phyloP scores from a whole-genome alignment of 2,329 filamentous ascomycete species.

The Cryphonectria carpinicola region DNA sequence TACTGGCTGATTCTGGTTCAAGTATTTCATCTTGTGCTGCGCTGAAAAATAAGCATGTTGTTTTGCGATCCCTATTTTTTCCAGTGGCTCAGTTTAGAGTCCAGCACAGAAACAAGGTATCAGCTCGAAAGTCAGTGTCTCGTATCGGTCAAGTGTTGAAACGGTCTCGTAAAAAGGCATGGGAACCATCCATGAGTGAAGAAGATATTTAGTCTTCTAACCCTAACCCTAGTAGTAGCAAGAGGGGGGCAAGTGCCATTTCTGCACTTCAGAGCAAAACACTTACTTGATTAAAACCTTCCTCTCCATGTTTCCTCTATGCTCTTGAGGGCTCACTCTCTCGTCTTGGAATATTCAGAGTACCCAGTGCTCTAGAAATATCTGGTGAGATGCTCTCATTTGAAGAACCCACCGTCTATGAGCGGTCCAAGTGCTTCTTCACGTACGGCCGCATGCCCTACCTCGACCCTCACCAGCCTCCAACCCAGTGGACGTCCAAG shows the following conservation, averaged over 20 bases:
- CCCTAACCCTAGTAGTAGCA: conserved; percentile 4
- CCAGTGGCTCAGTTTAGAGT: not conserved
- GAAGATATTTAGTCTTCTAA: not conserved
- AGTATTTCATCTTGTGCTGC: conserved; percentile 17
- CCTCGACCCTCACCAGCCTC: conserved; percentile 71
- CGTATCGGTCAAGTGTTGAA: not conserved
- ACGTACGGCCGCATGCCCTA: conserved; percentile 71
- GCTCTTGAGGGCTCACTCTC: not conserved
- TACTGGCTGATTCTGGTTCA: conserved; percentile 6
- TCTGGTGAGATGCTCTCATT: conserved; percentile 49
- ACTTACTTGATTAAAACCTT: not conserved
- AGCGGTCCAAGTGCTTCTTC: conserved; percentile 72
- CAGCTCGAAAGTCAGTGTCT: not conserved
- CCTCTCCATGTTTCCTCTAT: not conserved
- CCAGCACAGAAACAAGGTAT: not conserved
- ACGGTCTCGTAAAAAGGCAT: not conserved
- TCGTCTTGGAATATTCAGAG: not conserved
- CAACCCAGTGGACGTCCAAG: conserved; percentile 71
- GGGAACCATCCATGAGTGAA: not conserved
- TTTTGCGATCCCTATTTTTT: not conserved
- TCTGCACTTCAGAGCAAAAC: not conserved
- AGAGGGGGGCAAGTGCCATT: not conserved
- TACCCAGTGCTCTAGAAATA: not conserved
- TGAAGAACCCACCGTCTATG: conserved; percentile 50
- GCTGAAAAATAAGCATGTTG: not conserved